Base-by-base conservation (phyloP, 106 monocot species). In the Apostasia shenzhenica region DNA sequence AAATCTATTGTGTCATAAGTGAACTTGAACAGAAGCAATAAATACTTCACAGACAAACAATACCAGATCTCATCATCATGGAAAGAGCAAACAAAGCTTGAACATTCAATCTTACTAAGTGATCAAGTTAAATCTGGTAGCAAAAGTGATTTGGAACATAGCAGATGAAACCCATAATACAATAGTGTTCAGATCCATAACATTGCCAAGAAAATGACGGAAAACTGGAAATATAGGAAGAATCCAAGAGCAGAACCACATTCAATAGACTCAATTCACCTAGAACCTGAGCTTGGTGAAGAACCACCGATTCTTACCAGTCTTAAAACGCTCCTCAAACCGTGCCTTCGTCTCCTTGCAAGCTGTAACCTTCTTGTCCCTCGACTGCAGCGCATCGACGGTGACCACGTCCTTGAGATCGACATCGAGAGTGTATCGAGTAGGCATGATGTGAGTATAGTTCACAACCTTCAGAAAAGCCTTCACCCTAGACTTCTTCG, bases 381-480 rank as follows among this genome's bases (percentile, higher is more conserved):
- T 51, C 41, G 73, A 67, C 74, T 74, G 70, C 47, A 86, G 79
- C 10, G 77, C 69, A 2, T 86, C 86, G 41, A 71, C 12, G 69
- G 68, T 77, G 54, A 76, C 82, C 4, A 68, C 70, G 12, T 86
- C 86, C 82, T 86, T 86, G 49, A 86, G 79, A 38, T 86, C 86
- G 44, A 86, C 80, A 53, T 86, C 86, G 67, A 86, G 76, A 41
- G 79, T 82, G 73, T 86, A 86, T 11, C 86, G 61, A 2, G 82
- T 82, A 6, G 86, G 86, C 86, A 86, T 86, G 42, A 86, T 73
- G 79, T 86, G 86, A 63, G 70, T 79, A 73, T 86, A 86, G 76
- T 86, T 86, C 14, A 86, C 86, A 9, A 86, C 63, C 82, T 86
- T 86, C 37, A 86, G 46, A 74, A 86, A 86, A 8, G 79, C 79